A percentile compares a stretch with the other conserved stretches of the same genome.
Conservation (phyloP, 306 rosid species). For the Cotoneaster glaucophyllus region DNA sequence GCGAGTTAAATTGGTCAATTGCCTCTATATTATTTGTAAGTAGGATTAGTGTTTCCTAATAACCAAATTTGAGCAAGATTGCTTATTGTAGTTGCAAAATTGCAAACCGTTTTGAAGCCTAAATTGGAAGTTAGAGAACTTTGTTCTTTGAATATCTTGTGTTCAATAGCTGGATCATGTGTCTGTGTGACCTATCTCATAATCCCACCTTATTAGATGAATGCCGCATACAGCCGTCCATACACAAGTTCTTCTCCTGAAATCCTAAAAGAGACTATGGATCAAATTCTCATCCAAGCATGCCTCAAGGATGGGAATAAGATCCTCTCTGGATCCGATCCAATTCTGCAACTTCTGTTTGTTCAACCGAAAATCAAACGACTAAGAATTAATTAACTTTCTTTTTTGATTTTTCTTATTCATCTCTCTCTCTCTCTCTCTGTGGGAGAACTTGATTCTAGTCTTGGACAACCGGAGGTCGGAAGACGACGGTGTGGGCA, state of each 20-base stretch:
- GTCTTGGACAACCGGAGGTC: too few species aligned
- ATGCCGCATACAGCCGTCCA: background rate
- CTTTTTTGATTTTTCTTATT: too few species aligned
- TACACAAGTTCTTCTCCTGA: background rate
- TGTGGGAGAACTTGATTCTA: too few species aligned
- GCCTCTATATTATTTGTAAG: background rate
- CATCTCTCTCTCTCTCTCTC: too few species aligned
- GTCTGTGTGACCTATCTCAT: background rate
- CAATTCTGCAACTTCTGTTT: rapidly evolving
- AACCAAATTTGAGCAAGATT: background rate
- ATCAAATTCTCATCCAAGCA: background rate
- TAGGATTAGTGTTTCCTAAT: background rate
- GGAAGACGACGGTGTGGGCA: too few species aligned
- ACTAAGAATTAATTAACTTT: too few species aligned
- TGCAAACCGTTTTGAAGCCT: background rate
- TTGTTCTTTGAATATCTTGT: background rate
- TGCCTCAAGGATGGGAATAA: too few species aligned
- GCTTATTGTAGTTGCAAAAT: background rate
- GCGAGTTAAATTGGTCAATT: background rate
- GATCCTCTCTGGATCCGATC: too few species aligned
- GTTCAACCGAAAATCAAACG: too few species aligned
- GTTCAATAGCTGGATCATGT: too few species aligned
- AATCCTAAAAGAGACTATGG: background rate
- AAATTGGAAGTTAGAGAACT: background rate
- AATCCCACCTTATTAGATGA: background rate